A percentile compares a stretch with the other conserved stretches of the same genome.
These are phyloP conservation scores for Komagataella ulmi DNA, from an alignment of 805 yeast species.

Conservation along the genomic window DNA sequence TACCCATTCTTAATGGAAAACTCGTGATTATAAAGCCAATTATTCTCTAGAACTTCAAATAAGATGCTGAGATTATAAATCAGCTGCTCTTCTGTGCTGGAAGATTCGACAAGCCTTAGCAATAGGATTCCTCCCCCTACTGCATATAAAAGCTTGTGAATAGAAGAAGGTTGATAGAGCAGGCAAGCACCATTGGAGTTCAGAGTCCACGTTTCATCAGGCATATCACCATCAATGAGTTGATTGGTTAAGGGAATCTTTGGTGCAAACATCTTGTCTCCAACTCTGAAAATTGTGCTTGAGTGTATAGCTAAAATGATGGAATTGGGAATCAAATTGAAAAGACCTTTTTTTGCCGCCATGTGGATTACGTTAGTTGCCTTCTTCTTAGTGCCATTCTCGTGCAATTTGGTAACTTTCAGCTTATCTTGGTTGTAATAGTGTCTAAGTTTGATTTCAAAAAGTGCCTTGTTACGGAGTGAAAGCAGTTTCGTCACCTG, in stretches of 20 bases:
- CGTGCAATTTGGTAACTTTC: not conserved
- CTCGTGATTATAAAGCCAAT: conserved; percentile 40
- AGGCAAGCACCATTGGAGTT: not conserved
- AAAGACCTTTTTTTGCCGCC: conserved; percentile 4
- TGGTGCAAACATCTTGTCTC: conserved; percentile 3
- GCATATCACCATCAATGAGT: not conserved
- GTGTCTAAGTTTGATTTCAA: not conserved
- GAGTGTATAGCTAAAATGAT: conserved; percentile 5
- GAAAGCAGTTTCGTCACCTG: conserved; percentile 25
- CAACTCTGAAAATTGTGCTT: not conserved
- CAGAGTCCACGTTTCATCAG: not conserved
- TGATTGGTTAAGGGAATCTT: not conserved
- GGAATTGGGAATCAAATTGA: conserved; percentile 2
- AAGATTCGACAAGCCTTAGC: conserved; percentile 30
- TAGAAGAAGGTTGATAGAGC: not conserved
- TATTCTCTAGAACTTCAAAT: conserved; percentile 26
- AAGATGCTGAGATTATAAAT: conserved; percentile 24
- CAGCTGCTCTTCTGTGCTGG: conserved; percentile 21
- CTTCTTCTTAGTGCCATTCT: not conserved
- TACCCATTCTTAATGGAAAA: conserved; percentile 51
- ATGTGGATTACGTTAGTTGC: not conserved
- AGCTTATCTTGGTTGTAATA: not conserved
- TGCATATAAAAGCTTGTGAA: conserved; percentile 16
- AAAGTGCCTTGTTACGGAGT: conserved; percentile 9
- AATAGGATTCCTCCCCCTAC: conserved; percentile 40